These are phyloP conservation scores for Salix dunnii DNA, from an alignment of 345 rosid genomes.

Conservation along the genomic window DNA sequence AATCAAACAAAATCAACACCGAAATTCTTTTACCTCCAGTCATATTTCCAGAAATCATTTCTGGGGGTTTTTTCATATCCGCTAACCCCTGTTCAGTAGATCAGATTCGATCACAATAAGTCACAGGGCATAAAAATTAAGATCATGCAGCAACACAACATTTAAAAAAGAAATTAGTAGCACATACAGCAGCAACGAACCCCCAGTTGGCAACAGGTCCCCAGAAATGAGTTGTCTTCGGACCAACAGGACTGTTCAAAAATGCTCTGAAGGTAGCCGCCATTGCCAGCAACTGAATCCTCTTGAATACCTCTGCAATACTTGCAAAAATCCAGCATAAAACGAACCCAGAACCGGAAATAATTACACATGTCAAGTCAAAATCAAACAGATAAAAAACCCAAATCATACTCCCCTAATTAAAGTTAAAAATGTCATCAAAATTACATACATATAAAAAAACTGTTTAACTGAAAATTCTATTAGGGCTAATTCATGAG, in stretches of 20 bases:
- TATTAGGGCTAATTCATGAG: too few relatives aligned
- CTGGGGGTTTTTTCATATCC: constrained; percentile 93
- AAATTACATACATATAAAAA: too few relatives aligned
- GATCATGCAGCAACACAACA: not conserved
- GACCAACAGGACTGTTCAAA: constrained; percentile 47
- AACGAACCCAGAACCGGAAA: not conserved
- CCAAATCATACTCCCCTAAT: not conserved
- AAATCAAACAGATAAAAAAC: not conserved
- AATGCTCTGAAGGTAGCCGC: constrained; percentile 21
- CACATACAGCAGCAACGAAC: constrained; percentile 39
- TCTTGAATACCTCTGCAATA: constrained; percentile 2
- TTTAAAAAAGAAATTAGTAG: not conserved
- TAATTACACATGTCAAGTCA: not conserved
- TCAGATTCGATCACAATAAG: constrained; percentile 3
- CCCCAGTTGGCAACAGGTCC: constrained; percentile 50
- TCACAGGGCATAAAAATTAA: not conserved
- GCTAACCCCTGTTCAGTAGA: constrained; percentile 62
- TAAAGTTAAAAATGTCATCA: too few relatives aligned
- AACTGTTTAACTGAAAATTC: too few relatives aligned
- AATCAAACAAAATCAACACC: not conserved
- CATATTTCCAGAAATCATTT: constrained; percentile 90
- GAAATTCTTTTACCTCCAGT: constrained; percentile 47
- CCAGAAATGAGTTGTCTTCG: constrained; percentile 59
- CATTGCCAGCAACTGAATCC: not conserved
- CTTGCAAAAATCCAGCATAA: not conserved